phyloP scores from a whole-genome alignment of 2,329 filamentous ascomycete genomes.

The Xylaria hypoxylon region DNA sequence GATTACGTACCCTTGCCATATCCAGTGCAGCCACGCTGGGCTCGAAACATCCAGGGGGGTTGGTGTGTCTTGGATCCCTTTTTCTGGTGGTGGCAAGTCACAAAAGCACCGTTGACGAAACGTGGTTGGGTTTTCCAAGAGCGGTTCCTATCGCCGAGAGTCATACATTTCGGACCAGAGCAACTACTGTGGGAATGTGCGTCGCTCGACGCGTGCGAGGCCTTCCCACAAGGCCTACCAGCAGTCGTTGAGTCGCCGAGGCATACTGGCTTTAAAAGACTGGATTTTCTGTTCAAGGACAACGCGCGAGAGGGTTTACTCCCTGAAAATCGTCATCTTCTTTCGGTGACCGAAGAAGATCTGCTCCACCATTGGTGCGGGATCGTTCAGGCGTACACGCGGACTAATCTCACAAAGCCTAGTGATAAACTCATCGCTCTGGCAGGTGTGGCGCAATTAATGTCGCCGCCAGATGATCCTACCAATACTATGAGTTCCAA shows the following conservation, averaged over 20 bases:
- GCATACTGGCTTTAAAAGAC: slow-evolving; percentile 6
- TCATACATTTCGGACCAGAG: slow-evolving; percentile 11
- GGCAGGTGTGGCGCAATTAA: slow-evolving; percentile 14
- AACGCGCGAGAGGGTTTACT: background rate
- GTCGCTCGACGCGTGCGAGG: slow-evolving; percentile 12
- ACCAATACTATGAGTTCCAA: background rate
- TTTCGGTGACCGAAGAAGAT: slow-evolving; percentile 1
- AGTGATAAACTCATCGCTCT: slow-evolving; percentile 17
- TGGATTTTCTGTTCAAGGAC: slow-evolving; percentile 9
- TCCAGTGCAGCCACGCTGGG: slow-evolving; percentile 7
- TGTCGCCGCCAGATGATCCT: background rate
- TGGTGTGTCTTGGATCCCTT: slow-evolving; percentile 17
- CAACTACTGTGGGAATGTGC: slow-evolving; percentile 14
- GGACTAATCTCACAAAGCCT: slow-evolving; percentile 5
- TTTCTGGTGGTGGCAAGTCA: slow-evolving; percentile 18
- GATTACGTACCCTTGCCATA: slow-evolving; percentile 4
- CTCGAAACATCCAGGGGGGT: background rate
- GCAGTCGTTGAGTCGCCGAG: background rate
- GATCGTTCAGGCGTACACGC: slow-evolving; percentile 12
- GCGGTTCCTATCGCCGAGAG: background rate
- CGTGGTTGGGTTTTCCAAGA: slow-evolving; percentile 24
- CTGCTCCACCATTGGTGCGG: slow-evolving; percentile 11
- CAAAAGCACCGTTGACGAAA: slow-evolving; percentile 9
- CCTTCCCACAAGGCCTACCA: slow-evolving; percentile 11
- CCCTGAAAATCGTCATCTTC: too few relatives aligned